Conservation (phyloP, 768 basidiomycete genomes). For the Termitomyces sp. region DNA sequence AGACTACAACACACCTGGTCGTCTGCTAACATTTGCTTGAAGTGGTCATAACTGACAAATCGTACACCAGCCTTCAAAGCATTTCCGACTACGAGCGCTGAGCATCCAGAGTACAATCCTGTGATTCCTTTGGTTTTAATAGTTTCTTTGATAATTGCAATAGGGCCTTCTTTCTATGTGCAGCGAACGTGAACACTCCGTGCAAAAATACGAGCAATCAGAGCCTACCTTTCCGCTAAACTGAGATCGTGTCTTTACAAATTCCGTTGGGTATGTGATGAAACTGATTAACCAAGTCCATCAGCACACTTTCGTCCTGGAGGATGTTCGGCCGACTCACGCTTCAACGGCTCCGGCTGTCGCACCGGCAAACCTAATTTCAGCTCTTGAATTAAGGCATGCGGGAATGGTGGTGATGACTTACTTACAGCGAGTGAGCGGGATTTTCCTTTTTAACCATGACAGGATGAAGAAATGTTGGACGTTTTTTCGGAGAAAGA, state of each 20-base stretch:
- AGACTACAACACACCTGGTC: conserved; percentile 50
- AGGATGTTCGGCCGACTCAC: conserved; percentile 36
- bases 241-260: conserved; percentile 90
- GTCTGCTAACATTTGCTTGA: conserved; percentile 82
- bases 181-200: background rate
- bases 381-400: background rate
- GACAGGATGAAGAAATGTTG: conserved; percentile 1
- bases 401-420: background rate
- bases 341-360: conserved; percentile 93
- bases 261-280: conserved; percentile 87
- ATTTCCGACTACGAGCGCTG: conserved; percentile 88
- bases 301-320: conserved; percentile 31
- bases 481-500: background rate
- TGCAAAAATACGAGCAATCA: conserved; percentile 5
- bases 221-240: conserved; percentile 67
- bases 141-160: conserved; percentile 72
- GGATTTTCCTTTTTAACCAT: conserved; percentile 76
- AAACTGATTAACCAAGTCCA: conserved; percentile 40
- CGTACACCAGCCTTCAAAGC: conserved; percentile 92
- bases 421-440: conserved; percentile 62
- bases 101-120: conserved; percentile 92
- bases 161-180: conserved; percentile 52
- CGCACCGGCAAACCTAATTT: conserved; percentile 67
- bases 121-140: conserved; percentile 66
- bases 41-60: conserved; percentile 92